Percentiles rank a stretch among this genome's conserved stretches.
Conservation (phyloP, 2,329 filamentous ascomycete genomes). For the Celoporthe dispersa region DNA sequence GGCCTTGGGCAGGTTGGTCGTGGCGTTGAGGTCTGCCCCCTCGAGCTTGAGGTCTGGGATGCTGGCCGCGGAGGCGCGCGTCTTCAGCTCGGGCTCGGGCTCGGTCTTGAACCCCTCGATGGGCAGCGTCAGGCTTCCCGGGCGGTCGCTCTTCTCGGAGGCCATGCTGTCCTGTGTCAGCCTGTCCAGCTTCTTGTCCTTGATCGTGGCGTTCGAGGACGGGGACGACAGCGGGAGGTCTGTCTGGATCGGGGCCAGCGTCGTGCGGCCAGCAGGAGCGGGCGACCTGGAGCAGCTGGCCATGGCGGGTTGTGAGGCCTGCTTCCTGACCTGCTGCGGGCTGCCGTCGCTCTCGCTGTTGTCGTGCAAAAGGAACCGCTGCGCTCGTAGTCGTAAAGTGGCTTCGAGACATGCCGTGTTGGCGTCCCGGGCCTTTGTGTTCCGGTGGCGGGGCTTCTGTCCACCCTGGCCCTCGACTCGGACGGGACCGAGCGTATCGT, state of each 20-base stretch:
- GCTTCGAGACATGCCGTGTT: constrained; percentile 40
- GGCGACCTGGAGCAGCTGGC: constrained; percentile 5
- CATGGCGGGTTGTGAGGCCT: neutral
- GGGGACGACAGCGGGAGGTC: constrained; percentile 17
- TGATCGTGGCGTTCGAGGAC: constrained; percentile 14
- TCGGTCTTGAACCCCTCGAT: constrained; percentile 48
- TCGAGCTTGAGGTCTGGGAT: constrained; percentile 52
- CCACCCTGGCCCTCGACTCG: constrained; percentile 41
- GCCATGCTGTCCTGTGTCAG: constrained; percentile 28
- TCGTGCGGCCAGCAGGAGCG: constrained; percentile 7
- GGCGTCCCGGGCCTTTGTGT: constrained; percentile 40
- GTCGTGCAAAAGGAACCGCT: constrained; percentile 57
- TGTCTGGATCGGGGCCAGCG: constrained; percentile 23
- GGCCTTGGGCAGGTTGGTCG: constrained; percentile 32
- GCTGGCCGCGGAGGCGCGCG: constrained; percentile 39
- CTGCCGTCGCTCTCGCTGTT: constrained; percentile 56
- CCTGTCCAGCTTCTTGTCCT: constrained; percentile 28
- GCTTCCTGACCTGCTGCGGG: constrained; percentile 32
- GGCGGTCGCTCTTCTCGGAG: constrained; percentile 39
- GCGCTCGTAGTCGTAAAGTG: constrained; percentile 39
- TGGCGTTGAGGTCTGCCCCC: constrained; percentile 42
- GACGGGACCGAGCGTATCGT: constrained; percentile 69
- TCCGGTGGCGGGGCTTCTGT: constrained; percentile 32
- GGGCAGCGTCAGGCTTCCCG: constrained; percentile 46
- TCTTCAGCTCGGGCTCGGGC: constrained; percentile 41